Conservation (phyloP, 2,329 filamentous ascomycete genomes). For the Bisporella sp. region DNA sequence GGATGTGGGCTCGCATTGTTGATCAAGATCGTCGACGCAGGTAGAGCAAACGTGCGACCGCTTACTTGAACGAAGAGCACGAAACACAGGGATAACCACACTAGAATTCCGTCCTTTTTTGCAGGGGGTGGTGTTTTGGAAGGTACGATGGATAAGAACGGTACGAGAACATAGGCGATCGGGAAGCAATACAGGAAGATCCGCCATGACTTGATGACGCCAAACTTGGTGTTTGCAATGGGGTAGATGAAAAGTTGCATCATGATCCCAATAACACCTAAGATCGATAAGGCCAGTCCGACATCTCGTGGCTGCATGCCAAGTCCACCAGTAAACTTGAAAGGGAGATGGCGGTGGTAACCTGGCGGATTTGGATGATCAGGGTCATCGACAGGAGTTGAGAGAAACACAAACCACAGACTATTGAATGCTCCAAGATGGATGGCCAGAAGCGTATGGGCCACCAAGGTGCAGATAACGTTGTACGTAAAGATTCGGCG, state of each 20-base stretch:
- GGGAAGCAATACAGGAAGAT: slow-evolving; percentile 62
- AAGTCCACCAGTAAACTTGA: slow-evolving; percentile 58
- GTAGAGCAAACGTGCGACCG: slow-evolving; percentile 52
- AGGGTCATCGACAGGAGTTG: slow-evolving; percentile 43
- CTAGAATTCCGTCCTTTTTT: slow-evolving; percentile 19
- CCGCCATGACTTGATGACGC: slow-evolving; percentile 60
- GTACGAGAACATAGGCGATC: slow-evolving; percentile 59
- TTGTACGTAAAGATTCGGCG: slow-evolving; percentile 25
- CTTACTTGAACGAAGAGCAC: slow-evolving; percentile 59
- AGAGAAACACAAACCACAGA: slow-evolving; percentile 53
- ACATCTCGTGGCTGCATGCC: slow-evolving; percentile 64
- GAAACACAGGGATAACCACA: slow-evolving; percentile 20
- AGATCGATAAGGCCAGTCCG: slow-evolving; percentile 67
- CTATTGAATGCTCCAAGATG: slow-evolving; percentile 57
- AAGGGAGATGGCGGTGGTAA: slow-evolving; percentile 13
- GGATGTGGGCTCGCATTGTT: slow-evolving; percentile 56
- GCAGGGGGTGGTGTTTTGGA: slow-evolving; percentile 21
- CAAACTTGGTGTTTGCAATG: slow-evolving; percentile 54
- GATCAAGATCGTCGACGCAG: slow-evolving; percentile 19
- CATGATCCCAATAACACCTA: slow-evolving; percentile 64
- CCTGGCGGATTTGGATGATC: slow-evolving; percentile 51
- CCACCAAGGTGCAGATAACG: slow-evolving; percentile 45
- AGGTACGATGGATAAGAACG: slow-evolving; percentile 63
- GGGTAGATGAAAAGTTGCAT: slow-evolving; percentile 71
- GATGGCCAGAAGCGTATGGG: slow-evolving; percentile 62